These are phyloP conservation scores for Tarenaya hassleriana DNA, from an alignment of 345 rosid species.

Conservation along the genomic window DNA sequence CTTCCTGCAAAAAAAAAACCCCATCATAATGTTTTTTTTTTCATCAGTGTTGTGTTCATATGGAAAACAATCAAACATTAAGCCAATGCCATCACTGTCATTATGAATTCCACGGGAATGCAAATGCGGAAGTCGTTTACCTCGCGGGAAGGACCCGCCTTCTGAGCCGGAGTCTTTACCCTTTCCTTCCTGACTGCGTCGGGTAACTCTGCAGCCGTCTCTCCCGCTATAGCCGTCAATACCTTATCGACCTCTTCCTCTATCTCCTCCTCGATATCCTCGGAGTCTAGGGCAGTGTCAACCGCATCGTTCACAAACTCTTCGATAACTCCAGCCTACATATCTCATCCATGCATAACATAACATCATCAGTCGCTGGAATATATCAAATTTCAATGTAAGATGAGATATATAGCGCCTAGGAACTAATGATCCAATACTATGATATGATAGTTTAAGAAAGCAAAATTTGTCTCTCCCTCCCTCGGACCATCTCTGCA, in stretches of 20 bases:
- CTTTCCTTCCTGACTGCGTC: slow-evolving; percentile 74
- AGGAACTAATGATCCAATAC: too few relatives aligned
- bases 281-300: slow-evolving; percentile 71
- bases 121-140: slow-evolving; percentile 27
- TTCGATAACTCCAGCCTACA: slow-evolving; percentile 83
- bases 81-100: too few relatives aligned
- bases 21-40: too few relatives aligned
- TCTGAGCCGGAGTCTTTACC: slow-evolving; percentile 57
- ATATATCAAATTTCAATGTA: too few relatives aligned
- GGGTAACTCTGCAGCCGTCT: slow-evolving; percentile 89
- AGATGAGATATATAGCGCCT: too few relatives aligned
- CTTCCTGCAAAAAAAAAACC: slow-evolving; percentile 71
- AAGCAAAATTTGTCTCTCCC: too few relatives aligned
- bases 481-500: too few relatives aligned
- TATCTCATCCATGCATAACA: slow-evolving; percentile 9
- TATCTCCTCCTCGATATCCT: slow-evolving; percentile 85
- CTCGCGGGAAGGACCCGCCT: slow-evolving; percentile 51
- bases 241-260: slow-evolving; percentile 96
- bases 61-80: too few relatives aligned
- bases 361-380: too few relatives aligned
- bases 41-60: too few relatives aligned
- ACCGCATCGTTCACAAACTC: slow-evolving; percentile 81
- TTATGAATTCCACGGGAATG: too few relatives aligned
- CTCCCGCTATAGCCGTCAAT: slow-evolving; percentile 85
- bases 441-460: too few relatives aligned